phyloP scores from a whole-genome alignment of 768 basidiomycete genomes.

The Pleurotus giganteus region DNA sequence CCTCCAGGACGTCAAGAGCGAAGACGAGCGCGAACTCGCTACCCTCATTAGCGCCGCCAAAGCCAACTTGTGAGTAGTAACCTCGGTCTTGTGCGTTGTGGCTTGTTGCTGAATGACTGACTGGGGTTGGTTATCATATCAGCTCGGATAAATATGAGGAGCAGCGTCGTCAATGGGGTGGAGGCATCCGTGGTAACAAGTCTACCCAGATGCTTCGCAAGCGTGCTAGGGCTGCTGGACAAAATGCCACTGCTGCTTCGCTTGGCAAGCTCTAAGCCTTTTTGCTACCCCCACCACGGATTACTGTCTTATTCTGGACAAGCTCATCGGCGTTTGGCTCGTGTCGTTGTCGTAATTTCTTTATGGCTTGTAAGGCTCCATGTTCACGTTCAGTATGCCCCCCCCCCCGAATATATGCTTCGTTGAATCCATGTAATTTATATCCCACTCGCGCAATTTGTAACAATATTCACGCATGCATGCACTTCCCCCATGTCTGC shows the following conservation, averaged over 20 bases:
- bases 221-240: conserved; percentile 89
- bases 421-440: not conserved
- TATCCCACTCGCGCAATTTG: not conserved
- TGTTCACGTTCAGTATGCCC: not conserved
- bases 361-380: not conserved
- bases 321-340: too few species aligned
- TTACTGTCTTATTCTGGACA: too few species aligned
- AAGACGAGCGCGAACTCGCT: conserved; percentile 91
- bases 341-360: not conserved
- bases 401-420: not conserved
- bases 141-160: conserved; percentile 95
- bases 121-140: conserved; percentile 8
- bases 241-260: conserved; percentile 50
- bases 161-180: conserved; percentile 90
- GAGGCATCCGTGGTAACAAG: conserved; percentile 94
- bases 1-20: conserved; percentile 91
- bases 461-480: not conserved
- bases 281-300: not conserved
- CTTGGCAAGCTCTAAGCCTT: conserved; percentile 61
- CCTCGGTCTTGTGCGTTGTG: too few species aligned
- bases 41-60: conserved; percentile 92
- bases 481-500: not conserved
- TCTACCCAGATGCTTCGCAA: conserved; percentile 91
- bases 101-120: too few species aligned
- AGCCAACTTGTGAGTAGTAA: conserved; percentile 87